Evolutionary conservation across 2,329 filamentous ascomycete species (phyloP), one percentile per base, ranked within the genome.

Genomic region (Ophiostoma australiae): DNA sequence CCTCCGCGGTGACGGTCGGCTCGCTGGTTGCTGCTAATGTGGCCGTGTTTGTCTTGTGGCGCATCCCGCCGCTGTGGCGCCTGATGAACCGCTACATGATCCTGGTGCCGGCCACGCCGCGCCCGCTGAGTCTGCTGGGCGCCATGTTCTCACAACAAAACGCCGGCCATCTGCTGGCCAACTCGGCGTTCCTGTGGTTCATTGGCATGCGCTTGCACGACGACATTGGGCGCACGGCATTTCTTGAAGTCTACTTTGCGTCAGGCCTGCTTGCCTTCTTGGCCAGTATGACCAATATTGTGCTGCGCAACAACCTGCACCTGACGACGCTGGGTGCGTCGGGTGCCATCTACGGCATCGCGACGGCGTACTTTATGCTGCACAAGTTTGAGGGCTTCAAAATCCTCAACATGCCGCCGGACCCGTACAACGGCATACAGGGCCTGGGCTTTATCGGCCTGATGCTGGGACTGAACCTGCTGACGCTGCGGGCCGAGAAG

Each of bases 131-230:
- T 73, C 78, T 91, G 73, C 76, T 94, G 37, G 86, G 87, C 44
- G 87, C 87, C 74, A 81, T 87, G 68, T 91, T 93, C 80, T 91
- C 89, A 27, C 92, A 95, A 80, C 86, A 90, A 70, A 80, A 79
- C 3, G 74, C 88, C 23, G 76, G 79, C 67, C 92, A 95, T 78
- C 78, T 91, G 52, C 72, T 83, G 33, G 77, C 83, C 61, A 94
- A 94, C 79, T 88, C 91, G 85, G 75, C 84, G 10, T 81, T 85
- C 58, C 81, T 94, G 4, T 89, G 84, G 82, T 81, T 91, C 76
- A 82, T 93, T 23, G 92, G 91, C 33, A 85, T 85, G 11, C 82
- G 84, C 1, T 81, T 92, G 44, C 89, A 92, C 79, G 88, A 92
- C 73, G 89, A 92, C 75, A 80, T 92, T 35, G 90, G 89, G 13